Base-by-base conservation (phyloP, 2,329 filamentous ascomycete species). In the Colletotrichum sp. region DNA sequence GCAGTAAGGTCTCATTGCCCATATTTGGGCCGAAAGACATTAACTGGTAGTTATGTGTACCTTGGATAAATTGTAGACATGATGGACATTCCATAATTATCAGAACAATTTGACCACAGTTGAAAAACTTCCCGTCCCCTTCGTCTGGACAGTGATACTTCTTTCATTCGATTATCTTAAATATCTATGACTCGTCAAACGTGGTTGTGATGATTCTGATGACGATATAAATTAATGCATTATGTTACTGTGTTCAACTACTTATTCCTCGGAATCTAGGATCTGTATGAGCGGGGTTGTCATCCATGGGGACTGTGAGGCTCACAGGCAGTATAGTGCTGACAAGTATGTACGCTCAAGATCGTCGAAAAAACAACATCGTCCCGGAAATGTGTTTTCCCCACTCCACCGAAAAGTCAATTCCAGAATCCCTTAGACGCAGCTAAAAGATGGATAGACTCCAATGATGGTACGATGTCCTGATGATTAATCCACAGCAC, bases 401-500 rank as follows among this genome's bases (percentile, higher is more conserved):
- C 44, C n/a, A 52, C 44, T 52, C 44, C n/a, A 52, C 44, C 44
- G 15, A 16, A 28, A 26, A 59, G 55, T 59, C 55, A 59, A 16
- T 59, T 59, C 5, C 55, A 21, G 16, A 12, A 52, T 52, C 1
- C n/a, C 44, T 52, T 52, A 7, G 44, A n/a, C n/a, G 18, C 36
- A n/a, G 18, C 18, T 21, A 21, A 52, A 52, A 21, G 44, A 52
- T 52, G 44, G 44, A 52, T 52, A 59, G 24, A 30, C 26, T 59
- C 24, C 55, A 26, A 59, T 10, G 28, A 30, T 59, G 55, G 24
- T 59, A 15, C 63, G 63, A 32, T 32, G 34, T 13, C 8, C 13
- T n/a, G 66, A 68, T 59, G 66, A 68, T 59, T 68, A 68, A 68
- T n/a, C 66, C 34, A 12, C 16, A 62, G 67, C 67, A 69, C 67